Conservation (phyloP, 495 filamentous ascomycete species). For the Aspergillus cristatus region DNA sequence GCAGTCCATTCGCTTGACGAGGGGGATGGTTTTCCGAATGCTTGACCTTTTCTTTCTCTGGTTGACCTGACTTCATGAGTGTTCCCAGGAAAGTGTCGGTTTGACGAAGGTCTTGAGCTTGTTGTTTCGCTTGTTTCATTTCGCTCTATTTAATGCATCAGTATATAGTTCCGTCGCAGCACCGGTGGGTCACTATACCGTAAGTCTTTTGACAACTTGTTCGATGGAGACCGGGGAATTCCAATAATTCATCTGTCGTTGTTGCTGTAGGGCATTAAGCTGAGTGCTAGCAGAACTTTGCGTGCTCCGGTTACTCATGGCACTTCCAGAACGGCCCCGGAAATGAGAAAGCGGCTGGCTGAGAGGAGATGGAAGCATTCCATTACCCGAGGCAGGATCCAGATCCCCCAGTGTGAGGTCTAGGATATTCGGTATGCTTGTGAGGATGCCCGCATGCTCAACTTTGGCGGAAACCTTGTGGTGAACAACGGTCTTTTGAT, state of each 20-base stretch:
- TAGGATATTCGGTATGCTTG: slow-evolving; percentile 56
- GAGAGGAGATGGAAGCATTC: slow-evolving; percentile 54
- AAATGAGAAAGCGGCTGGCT: slow-evolving; percentile 49
- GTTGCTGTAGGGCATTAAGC: slow-evolving; percentile 51
- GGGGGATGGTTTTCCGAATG: slow-evolving; percentile 25
- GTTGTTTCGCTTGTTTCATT: slow-evolving; percentile 77
- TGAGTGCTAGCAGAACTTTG: slow-evolving; percentile 50
- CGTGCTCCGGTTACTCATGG: slow-evolving; percentile 47
- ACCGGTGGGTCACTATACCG: slow-evolving; percentile 50
- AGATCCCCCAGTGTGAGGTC: slow-evolving; percentile 88
- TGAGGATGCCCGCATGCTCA: slow-evolving; percentile 79
- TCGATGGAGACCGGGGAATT: slow-evolving; percentile 84
- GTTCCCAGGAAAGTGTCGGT: slow-evolving; percentile 72
- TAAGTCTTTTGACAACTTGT: slow-evolving; percentile 86
- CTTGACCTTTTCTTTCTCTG: slow-evolving; percentile 39
- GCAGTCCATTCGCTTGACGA: slow-evolving; percentile 35
- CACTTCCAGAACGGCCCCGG: slow-evolving; percentile 64
- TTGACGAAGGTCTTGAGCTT: slow-evolving; percentile 72
- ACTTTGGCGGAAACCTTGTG: slow-evolving; percentile 96
- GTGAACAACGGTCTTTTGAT: slow-evolving; percentile 95
- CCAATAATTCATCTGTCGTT: slow-evolving; percentile 69
- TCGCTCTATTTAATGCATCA: slow-evolving; percentile 53
- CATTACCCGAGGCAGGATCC: slow-evolving; percentile 58
- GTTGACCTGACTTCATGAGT: slow-evolving; percentile 58
- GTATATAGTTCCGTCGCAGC: not conserved